Percentiles rank a stretch among this genome's conserved stretches.
Conservation (phyloP, 2,329 filamentous ascomycete genomes). For the Alternaria arborescens region DNA sequence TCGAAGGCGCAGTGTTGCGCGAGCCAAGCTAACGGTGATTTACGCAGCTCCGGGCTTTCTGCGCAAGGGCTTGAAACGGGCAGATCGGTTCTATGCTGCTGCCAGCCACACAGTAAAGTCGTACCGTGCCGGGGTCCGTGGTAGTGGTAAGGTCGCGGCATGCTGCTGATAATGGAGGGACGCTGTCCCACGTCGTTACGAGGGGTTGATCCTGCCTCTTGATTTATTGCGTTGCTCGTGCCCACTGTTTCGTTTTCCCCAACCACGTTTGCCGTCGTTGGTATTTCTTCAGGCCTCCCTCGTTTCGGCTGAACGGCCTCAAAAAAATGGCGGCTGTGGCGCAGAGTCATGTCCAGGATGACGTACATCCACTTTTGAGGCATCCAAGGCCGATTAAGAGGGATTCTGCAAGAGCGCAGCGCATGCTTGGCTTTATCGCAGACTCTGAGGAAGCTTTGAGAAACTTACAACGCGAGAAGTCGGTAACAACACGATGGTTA, state of each 20-base stretch:
- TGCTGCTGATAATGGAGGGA: conserved; percentile 33
- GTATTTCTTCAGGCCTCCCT: conserved; percentile 12
- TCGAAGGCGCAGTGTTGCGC: conserved; percentile 34
- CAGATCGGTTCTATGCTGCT: conserved; percentile 29
- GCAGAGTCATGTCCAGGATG: conserved; percentile 27
- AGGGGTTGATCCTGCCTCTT: conserved; percentile 26
- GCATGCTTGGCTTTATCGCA: conserved; percentile 36
- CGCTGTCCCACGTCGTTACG: conserved; percentile 32
- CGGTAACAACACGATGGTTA: conserved; percentile 39
- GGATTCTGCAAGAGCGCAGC: conserved; percentile 39
- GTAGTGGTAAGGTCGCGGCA: conserved; percentile 23
- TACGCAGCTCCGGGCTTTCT: conserved; percentile 20
- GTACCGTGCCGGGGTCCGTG: conserved; percentile 28
- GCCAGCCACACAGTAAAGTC: conserved; percentile 32
- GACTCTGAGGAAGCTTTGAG: conserved; percentile 31
- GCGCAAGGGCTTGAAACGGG: conserved; percentile 36
- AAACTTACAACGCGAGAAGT: conserved; percentile 32
- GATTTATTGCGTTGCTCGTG: conserved; percentile 29
- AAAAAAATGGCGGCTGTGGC: conserved; percentile 31
- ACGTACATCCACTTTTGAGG: conserved; percentile 35
- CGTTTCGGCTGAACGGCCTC: conserved; percentile 14
- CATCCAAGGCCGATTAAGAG: conserved; percentile 37
- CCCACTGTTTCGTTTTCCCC: conserved; percentile 17
- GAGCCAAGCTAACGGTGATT: conserved; percentile 29
- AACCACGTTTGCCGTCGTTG: conserved; percentile 14